Evolutionary conservation across 2,329 filamentous ascomycete species (phyloP).

Genomic region (Diaporthe longicolla): DNA sequence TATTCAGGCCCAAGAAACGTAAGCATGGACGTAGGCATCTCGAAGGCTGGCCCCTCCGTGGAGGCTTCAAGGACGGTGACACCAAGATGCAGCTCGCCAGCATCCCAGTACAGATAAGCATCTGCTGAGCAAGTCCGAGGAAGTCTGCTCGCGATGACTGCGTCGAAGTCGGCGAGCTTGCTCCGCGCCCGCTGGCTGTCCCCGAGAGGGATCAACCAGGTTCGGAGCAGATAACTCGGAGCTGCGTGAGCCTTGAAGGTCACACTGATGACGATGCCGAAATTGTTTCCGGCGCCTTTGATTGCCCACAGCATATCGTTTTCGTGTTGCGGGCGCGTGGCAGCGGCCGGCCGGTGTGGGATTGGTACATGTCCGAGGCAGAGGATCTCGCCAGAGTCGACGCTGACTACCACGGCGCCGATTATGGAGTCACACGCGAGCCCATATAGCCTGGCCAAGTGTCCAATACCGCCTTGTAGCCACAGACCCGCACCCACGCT

Average conservation of each 20-base stretch:
- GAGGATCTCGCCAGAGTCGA: constrained; percentile 60
- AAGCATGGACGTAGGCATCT: constrained; percentile 47
- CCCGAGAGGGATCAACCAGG: constrained; percentile 57
- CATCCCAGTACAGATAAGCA: constrained; percentile 68
- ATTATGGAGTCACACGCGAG: constrained; percentile 72
- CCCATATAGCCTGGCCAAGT: constrained; percentile 67
- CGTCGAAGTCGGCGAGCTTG: constrained; percentile 58
- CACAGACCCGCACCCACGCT: constrained; percentile 75
- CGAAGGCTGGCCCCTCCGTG: too few species aligned
- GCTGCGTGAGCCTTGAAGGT: constrained; percentile 62
- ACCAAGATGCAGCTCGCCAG: constrained; percentile 56
- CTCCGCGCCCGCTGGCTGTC: constrained; percentile 50
- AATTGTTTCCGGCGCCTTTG: constrained; percentile 71
- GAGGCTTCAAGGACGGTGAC: too few species aligned
- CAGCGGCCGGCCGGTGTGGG: constrained; percentile 56
- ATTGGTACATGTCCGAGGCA: constrained; percentile 66
- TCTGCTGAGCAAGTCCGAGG: constrained; percentile 63
- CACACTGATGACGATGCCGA: constrained; percentile 69
- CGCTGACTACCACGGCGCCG: constrained; percentile 71
- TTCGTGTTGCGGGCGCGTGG: constrained; percentile 61
- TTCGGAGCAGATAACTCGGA: constrained; percentile 55
- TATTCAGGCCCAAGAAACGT: too few species aligned
- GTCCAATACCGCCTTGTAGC: constrained; percentile 76
- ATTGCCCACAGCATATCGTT: constrained; percentile 69
- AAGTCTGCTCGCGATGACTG: constrained; percentile 54